Evolutionary conservation across 2,329 filamentous ascomycete genomes (phyloP).

Genomic region (Dendryphion nanum): DNA sequence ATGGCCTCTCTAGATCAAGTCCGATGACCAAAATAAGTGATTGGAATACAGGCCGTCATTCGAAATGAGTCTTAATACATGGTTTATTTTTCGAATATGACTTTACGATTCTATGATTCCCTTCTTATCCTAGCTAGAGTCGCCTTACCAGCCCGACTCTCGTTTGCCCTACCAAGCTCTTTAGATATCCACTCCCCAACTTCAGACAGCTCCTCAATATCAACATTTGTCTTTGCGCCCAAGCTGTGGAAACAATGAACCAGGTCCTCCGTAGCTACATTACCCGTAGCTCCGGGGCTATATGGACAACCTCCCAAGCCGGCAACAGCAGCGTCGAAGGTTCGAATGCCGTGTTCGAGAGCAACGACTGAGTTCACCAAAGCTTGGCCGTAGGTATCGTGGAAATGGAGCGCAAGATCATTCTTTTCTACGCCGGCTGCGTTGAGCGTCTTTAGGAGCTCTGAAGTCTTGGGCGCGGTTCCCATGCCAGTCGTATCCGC

Average conservation of each 20-base stretch:
- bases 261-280: constrained; percentile 81
- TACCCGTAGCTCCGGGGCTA: constrained; percentile 80
- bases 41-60: too few species aligned
- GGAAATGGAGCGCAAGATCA: constrained; percentile 80
- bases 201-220: constrained; percentile 35
- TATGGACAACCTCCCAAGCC: constrained; percentile 84
- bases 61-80: not conserved
- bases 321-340: constrained; percentile 76
- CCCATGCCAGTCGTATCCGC: constrained; percentile 92
- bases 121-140: constrained; percentile 31
- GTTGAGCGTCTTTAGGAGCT: constrained; percentile 63
- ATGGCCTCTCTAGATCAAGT: too few species aligned
- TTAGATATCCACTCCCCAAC: constrained; percentile 41
- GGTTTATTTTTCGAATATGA: not conserved
- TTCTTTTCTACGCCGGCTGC: constrained; percentile 67
- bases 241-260: constrained; percentile 73
- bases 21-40: too few species aligned
- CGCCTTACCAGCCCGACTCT: constrained; percentile 41
- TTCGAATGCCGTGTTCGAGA: constrained; percentile 73
- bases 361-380: constrained; percentile 78
- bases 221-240: constrained; percentile 71
- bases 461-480: constrained; percentile 67
- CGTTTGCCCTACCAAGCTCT: constrained; percentile 35
- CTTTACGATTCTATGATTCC: too few species aligned
- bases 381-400: constrained; percentile 85